Evolutionary conservation across 345 rosid genomes (phyloP).

Genomic region (Bretschneidera sinensis): DNA sequence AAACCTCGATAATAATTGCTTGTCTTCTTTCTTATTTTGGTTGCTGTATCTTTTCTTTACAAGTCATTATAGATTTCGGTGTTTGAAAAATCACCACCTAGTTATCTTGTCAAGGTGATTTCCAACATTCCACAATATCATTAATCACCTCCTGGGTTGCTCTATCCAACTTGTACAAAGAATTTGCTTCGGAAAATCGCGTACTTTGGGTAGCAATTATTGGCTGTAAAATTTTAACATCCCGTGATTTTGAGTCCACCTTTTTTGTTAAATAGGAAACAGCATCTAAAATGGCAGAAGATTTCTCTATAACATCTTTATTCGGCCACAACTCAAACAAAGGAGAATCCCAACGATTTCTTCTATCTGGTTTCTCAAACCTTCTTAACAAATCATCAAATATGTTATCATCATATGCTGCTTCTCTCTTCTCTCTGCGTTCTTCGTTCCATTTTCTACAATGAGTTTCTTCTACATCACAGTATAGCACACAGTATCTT

Average conservation of each 20-base stretch:
- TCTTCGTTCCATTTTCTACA: conserved; percentile 80
- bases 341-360: conserved; percentile 97
- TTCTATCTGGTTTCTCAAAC: conserved; percentile 87
- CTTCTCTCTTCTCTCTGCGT: conserved; percentile 57
- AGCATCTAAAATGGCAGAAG: conserved; percentile 61
- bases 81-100: no score
- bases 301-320: conserved; percentile 51
- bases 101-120: no score
- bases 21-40: no score
- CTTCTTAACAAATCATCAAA: conserved; percentile 78
- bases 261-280: conserved; percentile 75
- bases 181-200: conserved; percentile 71
- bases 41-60: no score
- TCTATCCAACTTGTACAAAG: conserved; percentile 76
- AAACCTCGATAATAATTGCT: no score
- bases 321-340: conserved; percentile 68
- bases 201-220: conserved; percentile 81
- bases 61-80: no score
- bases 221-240: conserved; percentile 80
- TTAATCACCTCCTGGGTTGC: conserved; percentile 83
- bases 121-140: conserved; percentile 68
- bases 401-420: conserved; percentile 53
- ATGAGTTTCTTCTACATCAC: conserved; percentile 59
- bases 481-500: conserved; percentile 74
- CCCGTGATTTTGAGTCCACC: conserved; percentile 66